Percentiles rank a stretch among this genome's conserved stretches.
These are phyloP conservation scores for Tolypocladium cylindrosporum DNA, from an alignment of 2,329 filamentous ascomycete species.

Conservation along the genomic window DNA sequence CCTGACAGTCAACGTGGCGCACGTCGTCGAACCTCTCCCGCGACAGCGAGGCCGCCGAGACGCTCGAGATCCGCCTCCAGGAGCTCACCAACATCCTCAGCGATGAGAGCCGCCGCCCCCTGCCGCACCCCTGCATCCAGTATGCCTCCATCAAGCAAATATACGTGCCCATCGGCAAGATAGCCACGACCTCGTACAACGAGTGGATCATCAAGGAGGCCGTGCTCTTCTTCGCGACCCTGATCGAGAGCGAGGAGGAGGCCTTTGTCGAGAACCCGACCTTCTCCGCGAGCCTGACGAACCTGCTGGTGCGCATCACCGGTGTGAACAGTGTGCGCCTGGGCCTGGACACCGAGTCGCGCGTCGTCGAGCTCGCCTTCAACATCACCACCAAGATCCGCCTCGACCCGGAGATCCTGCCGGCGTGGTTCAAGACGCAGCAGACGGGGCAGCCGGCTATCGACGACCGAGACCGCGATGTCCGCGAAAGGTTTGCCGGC, in stretches of 20 bases:
- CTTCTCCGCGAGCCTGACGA: slow-evolving; percentile 82
- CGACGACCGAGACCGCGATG: slow-evolving; percentile 36
- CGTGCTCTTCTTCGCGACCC: slow-evolving; percentile 76
- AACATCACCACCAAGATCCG: slow-evolving; percentile 95
- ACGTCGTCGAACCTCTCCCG: slow-evolving; percentile 48
- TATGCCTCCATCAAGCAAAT: slow-evolving; percentile 82
- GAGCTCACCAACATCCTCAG: slow-evolving; percentile 63
- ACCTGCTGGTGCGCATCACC: slow-evolving; percentile 70
- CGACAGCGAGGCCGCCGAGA: slow-evolving; percentile 52
- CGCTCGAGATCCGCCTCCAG: slow-evolving; percentile 51
- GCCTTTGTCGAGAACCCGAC: slow-evolving; percentile 79
- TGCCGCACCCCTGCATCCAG: slow-evolving; percentile 83
- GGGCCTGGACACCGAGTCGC: slow-evolving; percentile 71
- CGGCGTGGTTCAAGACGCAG: slow-evolving; percentile 76
- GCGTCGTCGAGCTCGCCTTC: slow-evolving; percentile 87
- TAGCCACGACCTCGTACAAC: slow-evolving; percentile 75
- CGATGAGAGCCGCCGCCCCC: slow-evolving; percentile 79
- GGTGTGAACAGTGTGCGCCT: slow-evolving; percentile 64
- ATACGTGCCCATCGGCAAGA: slow-evolving; percentile 81
- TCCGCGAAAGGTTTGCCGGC: slow-evolving; percentile 73
- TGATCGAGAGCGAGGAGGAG: slow-evolving; percentile 95
- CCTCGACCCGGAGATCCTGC: slow-evolving; percentile 74
- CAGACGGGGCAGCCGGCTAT: slow-evolving; percentile 11
- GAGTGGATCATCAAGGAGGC: slow-evolving; percentile 79
- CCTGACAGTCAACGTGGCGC: slow-evolving; percentile 44